Evolutionary conservation across 768 basidiomycete species (phyloP).

Genomic region (Punctularia strigosozonata): DNA sequence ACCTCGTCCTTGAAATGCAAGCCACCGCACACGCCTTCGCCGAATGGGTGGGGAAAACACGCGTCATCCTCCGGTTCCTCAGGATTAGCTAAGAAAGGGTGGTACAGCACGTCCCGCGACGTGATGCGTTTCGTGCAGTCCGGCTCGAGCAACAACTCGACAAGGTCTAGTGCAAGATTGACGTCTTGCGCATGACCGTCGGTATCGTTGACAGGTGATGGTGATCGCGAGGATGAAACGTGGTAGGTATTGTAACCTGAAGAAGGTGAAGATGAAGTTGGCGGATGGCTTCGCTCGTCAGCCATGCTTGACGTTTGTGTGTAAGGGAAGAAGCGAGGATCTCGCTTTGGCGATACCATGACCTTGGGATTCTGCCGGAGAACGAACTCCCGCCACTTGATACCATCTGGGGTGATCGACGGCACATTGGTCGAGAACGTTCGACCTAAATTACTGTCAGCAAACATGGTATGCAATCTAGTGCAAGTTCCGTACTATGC

Average conservation of each 20-base stretch:
- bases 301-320: conserved; percentile 8
- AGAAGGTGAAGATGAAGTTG: conserved; percentile 14
- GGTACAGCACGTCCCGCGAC: conserved; percentile 63
- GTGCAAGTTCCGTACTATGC: conserved; percentile 47
- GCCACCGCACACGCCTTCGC: conserved; percentile 53
- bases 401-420: conserved; percentile 52
- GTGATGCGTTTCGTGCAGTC: conserved; percentile 72
- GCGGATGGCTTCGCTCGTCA: conserved; percentile 15
- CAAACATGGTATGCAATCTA: not conserved
- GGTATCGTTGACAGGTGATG: conserved; percentile 16
- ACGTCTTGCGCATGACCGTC: conserved; percentile 41
- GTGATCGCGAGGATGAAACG: conserved; percentile 11
- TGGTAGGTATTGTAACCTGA: conserved; percentile 9
- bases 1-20: conserved; percentile 51
- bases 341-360: conserved; percentile 35
- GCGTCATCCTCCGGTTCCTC: conserved; percentile 46
- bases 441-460: conserved; percentile 44
- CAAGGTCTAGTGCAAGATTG: conserved; percentile 60
- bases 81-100: conserved; percentile 57
- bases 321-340: conserved; percentile 47
- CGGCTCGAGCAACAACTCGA: conserved; percentile 61
- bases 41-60: conserved; percentile 57
- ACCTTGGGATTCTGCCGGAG: conserved; percentile 66
- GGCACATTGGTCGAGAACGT: conserved; percentile 88
- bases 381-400: conserved; percentile 65